Conservation (phyloP, 1,139 yeast species). For the Scheffersomyces stambukii region DNA sequence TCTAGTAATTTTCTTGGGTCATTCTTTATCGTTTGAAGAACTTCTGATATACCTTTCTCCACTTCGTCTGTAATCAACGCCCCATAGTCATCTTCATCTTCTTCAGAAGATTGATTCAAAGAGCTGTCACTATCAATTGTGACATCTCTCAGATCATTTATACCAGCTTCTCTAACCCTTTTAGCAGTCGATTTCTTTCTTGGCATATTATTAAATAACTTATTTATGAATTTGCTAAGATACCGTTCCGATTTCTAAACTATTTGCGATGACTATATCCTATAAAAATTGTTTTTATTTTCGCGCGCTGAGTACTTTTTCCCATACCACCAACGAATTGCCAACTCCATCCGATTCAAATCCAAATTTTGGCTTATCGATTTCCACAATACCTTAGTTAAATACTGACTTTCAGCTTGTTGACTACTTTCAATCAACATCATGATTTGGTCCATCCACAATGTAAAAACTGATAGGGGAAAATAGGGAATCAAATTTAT, state of each 20-base stretch:
- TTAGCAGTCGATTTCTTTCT: slow-evolving; percentile 89
- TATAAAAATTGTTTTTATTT: too few relatives aligned
- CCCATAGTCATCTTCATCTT: slow-evolving; percentile 92
- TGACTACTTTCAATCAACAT: slow-evolving; percentile 37
- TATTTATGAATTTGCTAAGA: too few relatives aligned
- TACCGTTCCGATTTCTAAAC: too few relatives aligned
- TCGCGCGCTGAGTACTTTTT: slow-evolving; percentile 14
- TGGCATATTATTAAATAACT: too few relatives aligned
- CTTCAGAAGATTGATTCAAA: slow-evolving; percentile 29
- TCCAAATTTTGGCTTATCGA: slow-evolving; percentile 48
- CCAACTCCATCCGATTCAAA: slow-evolving; percentile 57
- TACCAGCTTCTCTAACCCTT: slow-evolving; percentile 57
- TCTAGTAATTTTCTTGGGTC: slow-evolving; percentile 66
- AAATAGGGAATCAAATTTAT: slow-evolving; percentile 54
- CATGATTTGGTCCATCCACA: slow-evolving; percentile 50
- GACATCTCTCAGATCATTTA: slow-evolving; percentile 8
- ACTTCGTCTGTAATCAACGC: slow-evolving; percentile 83
- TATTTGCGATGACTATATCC: too few relatives aligned
- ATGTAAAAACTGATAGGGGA: slow-evolving; percentile 36
- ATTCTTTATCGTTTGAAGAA: slow-evolving; percentile 62
- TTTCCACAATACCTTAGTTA: slow-evolving; percentile 33
- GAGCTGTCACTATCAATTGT: slow-evolving; percentile 10
- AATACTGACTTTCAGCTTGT: slow-evolving; percentile 26
- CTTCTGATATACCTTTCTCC: slow-evolving; percentile 72
- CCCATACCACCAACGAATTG: slow-evolving; percentile 64